Conservation (phyloP, 352 stramenopile genomes). For the Thalassiosira allenii region DNA sequence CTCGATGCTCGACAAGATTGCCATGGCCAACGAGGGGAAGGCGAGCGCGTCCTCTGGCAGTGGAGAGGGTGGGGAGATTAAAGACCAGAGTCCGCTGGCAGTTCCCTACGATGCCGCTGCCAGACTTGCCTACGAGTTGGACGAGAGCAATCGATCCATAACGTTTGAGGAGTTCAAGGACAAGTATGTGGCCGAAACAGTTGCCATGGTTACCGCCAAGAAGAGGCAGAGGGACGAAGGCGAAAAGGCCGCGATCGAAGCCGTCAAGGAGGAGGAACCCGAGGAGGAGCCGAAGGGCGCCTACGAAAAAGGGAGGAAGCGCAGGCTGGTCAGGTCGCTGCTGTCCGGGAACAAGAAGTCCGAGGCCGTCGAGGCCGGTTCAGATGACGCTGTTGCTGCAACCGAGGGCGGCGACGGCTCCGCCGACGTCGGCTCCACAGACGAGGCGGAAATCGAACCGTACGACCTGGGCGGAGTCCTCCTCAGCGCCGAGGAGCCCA, state of each 20-base stretch:
- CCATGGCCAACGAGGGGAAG: constrained; percentile 55
- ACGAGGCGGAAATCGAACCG: constrained; percentile 43
- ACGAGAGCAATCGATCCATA: constrained; percentile 34
- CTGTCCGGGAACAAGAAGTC: constrained; percentile 13
- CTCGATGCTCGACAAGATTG: constrained; percentile 83
- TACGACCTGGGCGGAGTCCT: constrained; percentile 78
- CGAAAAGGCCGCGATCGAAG: constrained; percentile 17
- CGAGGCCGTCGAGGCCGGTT: background rate
- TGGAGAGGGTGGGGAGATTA: too few relatives aligned
- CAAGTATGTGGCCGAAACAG: constrained; percentile 37
- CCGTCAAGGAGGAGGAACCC: constrained; percentile 10
- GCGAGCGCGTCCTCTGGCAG: too few relatives aligned
- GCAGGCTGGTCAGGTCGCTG: constrained; percentile 19
- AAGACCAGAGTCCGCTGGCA: constrained; percentile 11
- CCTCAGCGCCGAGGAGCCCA: constrained; percentile 76
- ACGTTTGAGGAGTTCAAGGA: constrained; percentile 55
- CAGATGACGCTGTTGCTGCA: background rate
- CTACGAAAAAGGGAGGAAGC: constrained; percentile 48
- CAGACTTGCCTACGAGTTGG: constrained; percentile 39
- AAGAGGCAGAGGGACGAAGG: constrained; percentile 44
- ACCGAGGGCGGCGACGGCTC: constrained; percentile 6
- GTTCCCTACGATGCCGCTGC: constrained; percentile 38
- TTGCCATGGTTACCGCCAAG: constrained; percentile 51
- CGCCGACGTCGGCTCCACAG: constrained; percentile 6
- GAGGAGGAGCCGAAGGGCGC: constrained; percentile 49